phyloP scores from a whole-genome alignment of 2,329 filamentous ascomycete species.

The Cadophora sp. region DNA sequence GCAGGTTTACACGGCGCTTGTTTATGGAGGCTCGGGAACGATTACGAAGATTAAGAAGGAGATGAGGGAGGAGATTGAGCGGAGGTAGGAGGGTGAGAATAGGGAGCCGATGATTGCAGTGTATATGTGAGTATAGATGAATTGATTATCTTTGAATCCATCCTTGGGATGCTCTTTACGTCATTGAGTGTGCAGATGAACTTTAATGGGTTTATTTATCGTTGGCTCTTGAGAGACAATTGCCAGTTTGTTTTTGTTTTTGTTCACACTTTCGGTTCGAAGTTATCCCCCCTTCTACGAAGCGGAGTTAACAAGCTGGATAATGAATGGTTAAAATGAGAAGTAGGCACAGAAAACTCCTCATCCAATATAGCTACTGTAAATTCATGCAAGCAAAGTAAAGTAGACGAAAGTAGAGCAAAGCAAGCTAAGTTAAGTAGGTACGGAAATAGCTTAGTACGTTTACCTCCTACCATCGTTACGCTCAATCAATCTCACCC shows the following conservation, averaged over 20 bases:
- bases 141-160: neutral
- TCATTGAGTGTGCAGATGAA: neutral
- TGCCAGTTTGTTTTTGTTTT: neutral
- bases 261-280: slow-evolving; percentile 13
- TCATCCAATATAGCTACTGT: neutral
- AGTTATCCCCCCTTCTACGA: neutral
- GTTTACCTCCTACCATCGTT: neutral
- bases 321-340: neutral
- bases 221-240: neutral
- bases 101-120: neutral
- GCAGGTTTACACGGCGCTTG: slow-evolving; percentile 84
- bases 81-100: slow-evolving; percentile 40
- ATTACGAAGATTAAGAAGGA: slow-evolving; percentile 70
- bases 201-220: neutral
- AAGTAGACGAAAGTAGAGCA: no score
- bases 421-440: neutral
- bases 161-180: neutral
- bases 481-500: slow-evolving; percentile 41
- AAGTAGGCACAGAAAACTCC: neutral
- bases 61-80: slow-evolving; percentile 59
- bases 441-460: neutral
- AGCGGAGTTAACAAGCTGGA: no score
- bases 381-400: neutral
- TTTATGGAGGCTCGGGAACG: slow-evolving; percentile 68
- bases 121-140: neutral